Conservation (phyloP, 2,329 filamentous ascomycete genomes). For the Trichoderma asperellum region DNA sequence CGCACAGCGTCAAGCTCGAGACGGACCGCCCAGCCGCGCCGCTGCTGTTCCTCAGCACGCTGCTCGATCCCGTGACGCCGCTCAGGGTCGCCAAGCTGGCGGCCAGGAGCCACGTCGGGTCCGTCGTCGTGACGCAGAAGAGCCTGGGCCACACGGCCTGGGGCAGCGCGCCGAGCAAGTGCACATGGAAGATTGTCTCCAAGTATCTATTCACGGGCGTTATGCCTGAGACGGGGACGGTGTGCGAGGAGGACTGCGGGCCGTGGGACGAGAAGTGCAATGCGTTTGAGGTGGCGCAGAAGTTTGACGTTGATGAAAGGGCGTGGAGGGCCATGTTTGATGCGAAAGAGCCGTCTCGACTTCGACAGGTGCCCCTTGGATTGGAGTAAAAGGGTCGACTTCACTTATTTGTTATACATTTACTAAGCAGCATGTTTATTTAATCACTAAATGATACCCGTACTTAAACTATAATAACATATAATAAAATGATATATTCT, state of each 20-base stretch:
- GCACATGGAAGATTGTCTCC: slow-evolving; percentile 31
- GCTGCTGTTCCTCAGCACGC: slow-evolving; percentile 48
- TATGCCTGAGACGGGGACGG: slow-evolving; percentile 31
- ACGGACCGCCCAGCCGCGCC: slow-evolving; percentile 45
- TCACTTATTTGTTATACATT: not conserved
- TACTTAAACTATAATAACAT: too few species aligned
- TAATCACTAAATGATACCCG: too few species aligned
- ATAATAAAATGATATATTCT: too few species aligned
- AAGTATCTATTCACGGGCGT: slow-evolving; percentile 33
- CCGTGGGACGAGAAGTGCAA: slow-evolving; percentile 31
- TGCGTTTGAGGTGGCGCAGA: not conserved
- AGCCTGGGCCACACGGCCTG: slow-evolving; percentile 33
- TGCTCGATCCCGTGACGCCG: slow-evolving; percentile 51
- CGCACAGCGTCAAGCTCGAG: slow-evolving; percentile 29
- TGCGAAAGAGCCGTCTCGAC: not conserved
- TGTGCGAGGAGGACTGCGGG: slow-evolving; percentile 34
- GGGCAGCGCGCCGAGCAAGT: slow-evolving; percentile 28
- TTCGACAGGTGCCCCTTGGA: not conserved
- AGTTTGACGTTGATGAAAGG: not conserved
- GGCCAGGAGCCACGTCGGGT: slow-evolving; percentile 32
- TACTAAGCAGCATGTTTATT: too few species aligned
- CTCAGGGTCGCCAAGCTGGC: slow-evolving; percentile 32
- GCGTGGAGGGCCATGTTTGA: not conserved
- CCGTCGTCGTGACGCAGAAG: slow-evolving; percentile 34
- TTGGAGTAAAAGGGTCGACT: not conserved